A percentile compares a stretch with the other conserved stretches of the same genome.
Evolutionary conservation across 2,329 filamentous ascomycete genomes (phyloP).

Genomic region (Colletotrichum simmondsii): DNA sequence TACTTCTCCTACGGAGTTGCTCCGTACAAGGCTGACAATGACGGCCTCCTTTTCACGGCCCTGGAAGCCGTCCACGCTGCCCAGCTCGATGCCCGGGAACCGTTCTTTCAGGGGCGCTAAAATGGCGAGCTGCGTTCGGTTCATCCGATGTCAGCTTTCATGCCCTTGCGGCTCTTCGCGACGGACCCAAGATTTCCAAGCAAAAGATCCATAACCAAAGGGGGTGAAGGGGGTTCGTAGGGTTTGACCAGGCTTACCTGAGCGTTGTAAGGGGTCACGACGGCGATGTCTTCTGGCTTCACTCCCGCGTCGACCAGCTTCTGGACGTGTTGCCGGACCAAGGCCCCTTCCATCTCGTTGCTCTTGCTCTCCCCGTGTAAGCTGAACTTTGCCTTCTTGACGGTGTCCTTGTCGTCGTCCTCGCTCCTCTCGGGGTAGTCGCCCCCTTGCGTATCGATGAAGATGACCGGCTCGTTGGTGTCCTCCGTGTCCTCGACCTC

Average conservation of each 20-base stretch:
- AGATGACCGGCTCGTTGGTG: conserved; percentile 87
- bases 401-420: conserved; percentile 68
- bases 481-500: conserved; percentile 84
- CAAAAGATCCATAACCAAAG: neutral
- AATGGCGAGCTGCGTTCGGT: conserved; percentile 71
- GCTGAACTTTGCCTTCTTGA: conserved; percentile 56
- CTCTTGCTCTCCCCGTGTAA: conserved; percentile 77
- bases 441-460: conserved; percentile 96
- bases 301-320: conserved; percentile 84
- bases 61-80: conserved; percentile 97
- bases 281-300: conserved; percentile 84
- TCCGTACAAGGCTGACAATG: conserved; percentile 91
- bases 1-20: conserved; percentile 87
- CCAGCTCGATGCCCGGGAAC: conserved; percentile 90
- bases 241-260: conserved; percentile 66
- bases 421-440: conserved; percentile 88
- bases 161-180: neutral
- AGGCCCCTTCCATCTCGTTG: conserved; percentile 88
- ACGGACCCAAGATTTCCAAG: neutral
- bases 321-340: conserved; percentile 82
- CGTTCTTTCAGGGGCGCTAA: conserved; percentile 83
- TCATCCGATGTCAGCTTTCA: conserved; percentile 38
- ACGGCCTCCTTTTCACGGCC: conserved; percentile 97
- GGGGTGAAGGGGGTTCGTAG: neutral
- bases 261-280: conserved; percentile 96